Evolutionary conservation across 139 green algal species (phyloP), one percentile per base, ranked within the genome.

Genomic region (Ettlia oleoabundans): DNA sequence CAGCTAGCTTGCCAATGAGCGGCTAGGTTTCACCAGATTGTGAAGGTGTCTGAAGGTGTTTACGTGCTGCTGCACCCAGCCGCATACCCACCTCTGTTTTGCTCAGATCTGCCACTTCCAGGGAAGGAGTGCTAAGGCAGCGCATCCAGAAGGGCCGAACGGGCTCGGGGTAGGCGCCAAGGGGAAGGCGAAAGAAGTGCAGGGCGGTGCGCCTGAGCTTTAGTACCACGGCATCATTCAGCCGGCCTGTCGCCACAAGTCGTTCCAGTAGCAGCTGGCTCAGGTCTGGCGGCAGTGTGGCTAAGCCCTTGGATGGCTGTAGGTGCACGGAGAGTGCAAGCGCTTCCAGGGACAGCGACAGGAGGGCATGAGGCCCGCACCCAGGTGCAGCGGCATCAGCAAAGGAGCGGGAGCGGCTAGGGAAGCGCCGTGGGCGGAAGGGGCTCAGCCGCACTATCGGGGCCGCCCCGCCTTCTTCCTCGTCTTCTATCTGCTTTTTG

Each of bases 251-350:
- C 19, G 35, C 42, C 0, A 90, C 30, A 1, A 90, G 68, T 2
- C 38, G 68, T 21, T 89, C 85, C 24, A 90, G 61, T 4, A 90
- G 47, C 52, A 89, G 74, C 66, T 90, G 86, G 2, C 51, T 65
- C 1, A 90, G 74, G 66, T 90, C 86, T 21, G 64, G n/a, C 7
- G 86, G 86, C 19, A 90, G 86, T 3, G 26, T 8, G 4, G 15
- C 30, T 51, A 86, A 72, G 51, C 18, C 18, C 2, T 18, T 2
- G 1, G 55, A 21, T 0, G 37, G 40, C 41, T 55, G 58, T 8
- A 22, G 38, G 33, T 30, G 21, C 38, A 86, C 40, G n/a, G 18
- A 55, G 3, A 18, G 37, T 2, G 51, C 64, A 3, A 74, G 35
- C 13, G 58, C 64, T 15, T 77, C 58, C 6, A 41, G 24, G 32